Conservation (phyloP, 495 filamentous ascomycete species). For the Aspergillus egyptiacus region DNA sequence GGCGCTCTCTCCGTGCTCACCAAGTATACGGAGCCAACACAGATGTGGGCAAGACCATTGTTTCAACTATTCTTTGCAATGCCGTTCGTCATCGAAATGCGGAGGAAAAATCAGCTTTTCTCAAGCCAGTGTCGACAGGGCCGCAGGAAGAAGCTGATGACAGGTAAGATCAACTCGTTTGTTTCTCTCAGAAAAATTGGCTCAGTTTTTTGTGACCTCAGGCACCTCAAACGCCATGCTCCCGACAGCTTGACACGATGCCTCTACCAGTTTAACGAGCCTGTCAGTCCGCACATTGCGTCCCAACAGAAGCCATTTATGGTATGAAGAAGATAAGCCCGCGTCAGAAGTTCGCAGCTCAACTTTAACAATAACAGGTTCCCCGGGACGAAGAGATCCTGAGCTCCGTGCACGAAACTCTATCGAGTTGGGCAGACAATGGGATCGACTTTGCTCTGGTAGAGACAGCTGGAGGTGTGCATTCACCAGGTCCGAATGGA, state of each 20-base stretch:
- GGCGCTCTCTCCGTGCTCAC: conserved; percentile 55
- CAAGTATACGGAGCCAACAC: conserved; percentile 79
- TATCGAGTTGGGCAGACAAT: conserved; percentile 35
- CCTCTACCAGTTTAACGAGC: conserved; percentile 63
- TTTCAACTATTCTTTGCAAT: conserved; percentile 63
- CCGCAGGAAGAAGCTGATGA: conserved; percentile 61
- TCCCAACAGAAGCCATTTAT: conserved; percentile 37
- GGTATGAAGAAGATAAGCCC: conserved; percentile 2
- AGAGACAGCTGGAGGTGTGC: conserved; percentile 72
- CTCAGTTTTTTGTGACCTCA: conserved; percentile 16
- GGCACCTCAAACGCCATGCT: conserved; percentile 54
- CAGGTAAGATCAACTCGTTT: conserved; percentile 34
- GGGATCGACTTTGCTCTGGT: conserved; percentile 49
- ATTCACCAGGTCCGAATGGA: conserved; percentile 68
- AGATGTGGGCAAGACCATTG: conserved; percentile 72
- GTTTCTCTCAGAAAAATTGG: background rate
- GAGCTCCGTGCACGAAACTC: conserved; percentile 40
- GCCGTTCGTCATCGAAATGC: conserved; percentile 41
- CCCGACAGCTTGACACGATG: conserved; percentile 48
- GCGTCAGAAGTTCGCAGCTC: background rate
- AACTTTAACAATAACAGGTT: conserved; percentile 22
- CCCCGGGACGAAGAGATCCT: conserved; percentile 45
- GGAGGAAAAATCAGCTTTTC: conserved; percentile 48
- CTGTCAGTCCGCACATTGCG: conserved; percentile 70
- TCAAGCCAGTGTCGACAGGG: conserved; percentile 76